A percentile compares a stretch with the other conserved stretches of the same genome.
These are phyloP conservation scores for Leucocoprinus leucothites DNA, from an alignment of 768 basidiomycete genomes.

Conservation along the genomic window DNA sequence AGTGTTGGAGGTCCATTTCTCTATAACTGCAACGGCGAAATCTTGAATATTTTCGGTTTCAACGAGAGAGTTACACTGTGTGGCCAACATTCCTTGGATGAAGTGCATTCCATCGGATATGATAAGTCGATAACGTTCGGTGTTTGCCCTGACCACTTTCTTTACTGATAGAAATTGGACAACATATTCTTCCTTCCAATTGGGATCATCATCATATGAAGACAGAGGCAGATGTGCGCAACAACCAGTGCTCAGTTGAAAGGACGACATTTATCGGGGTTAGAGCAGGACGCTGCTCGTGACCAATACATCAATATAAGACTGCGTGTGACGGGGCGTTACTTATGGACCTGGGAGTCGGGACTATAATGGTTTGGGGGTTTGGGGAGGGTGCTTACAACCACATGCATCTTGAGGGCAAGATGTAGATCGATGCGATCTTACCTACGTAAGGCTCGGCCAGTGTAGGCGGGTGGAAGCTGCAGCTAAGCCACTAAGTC, in stretches of 20 bases:
- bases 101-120: conserved; percentile 87
- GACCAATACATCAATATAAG: too few species aligned
- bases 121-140: conserved; percentile 75
- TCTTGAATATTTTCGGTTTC: conserved; percentile 59
- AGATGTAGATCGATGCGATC: too few species aligned
- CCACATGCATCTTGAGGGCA: too few species aligned
- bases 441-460: too few species aligned
- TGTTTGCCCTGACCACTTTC: conserved; percentile 48
- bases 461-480: too few species aligned
- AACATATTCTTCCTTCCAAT: conserved; percentile 43
- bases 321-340: too few species aligned
- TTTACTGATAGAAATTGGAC: conserved; percentile 86
- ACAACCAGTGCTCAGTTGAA: conserved; percentile 58
- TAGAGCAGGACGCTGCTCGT: background rate
- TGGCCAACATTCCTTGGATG: conserved; percentile 93
- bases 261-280: conserved; percentile 31
- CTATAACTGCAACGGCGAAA: conserved; percentile 65
- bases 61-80: conserved; percentile 79
- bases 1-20: conserved; percentile 76
- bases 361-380: too few species aligned
- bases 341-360: too few species aligned
- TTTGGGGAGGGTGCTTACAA: too few species aligned
- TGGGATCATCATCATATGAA: conserved; percentile 36
- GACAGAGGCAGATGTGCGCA: conserved; percentile 47
- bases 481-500: too few species aligned